Evolutionary conservation across 345 rosid species (phyloP), one percentile per base, ranked within the genome.

Genomic region (Xanthoceras sorbifolium): DNA sequence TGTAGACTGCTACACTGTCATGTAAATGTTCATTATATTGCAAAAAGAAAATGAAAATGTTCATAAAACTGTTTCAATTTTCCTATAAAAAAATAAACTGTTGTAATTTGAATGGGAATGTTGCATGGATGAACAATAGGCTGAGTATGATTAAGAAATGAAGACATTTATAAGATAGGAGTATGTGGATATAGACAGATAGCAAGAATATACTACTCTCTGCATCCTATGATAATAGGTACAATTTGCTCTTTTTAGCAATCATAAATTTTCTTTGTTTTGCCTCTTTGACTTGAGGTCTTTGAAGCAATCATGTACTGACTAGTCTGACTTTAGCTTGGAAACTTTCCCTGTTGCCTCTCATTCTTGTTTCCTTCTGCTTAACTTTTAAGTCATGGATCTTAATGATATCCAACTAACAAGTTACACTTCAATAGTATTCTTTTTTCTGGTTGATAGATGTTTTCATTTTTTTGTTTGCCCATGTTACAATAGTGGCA

Each of bases 341-440:
- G 54, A 75, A 74, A 57, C 25, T 32, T 70, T 62, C n/a, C 25
- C 57, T 60, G n/a, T 67, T 70, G 52, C 75, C 23, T 44, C 62
- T 63, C 8, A n/a, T 48, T 64, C 48, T 15, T 29, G 23, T 18
- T 74, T 32, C 26, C 9, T 11, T 68, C 36, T 29, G 26, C 63
- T 29, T 20, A 65, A 78, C 29, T 63, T 44, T 12, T 1, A 23
- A 28, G 38, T 74, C 40, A 48, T 64, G 42, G 31, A 74, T 31
- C 44, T 64, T n/a, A 29, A 31, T 48, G 6, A 36, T 44, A 3
- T 31, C 69, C 75, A 67, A 44, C 42, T 34, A 60, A 28, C 70
- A 63, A 40, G 15, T 48, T 23, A 31, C n/a, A 10, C 26, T 15
- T 31, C 36, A 11, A 14, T 48, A 7, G 31, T 64, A 22, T 74